Percentiles rank a stretch among this genome's conserved stretches.
phyloP scores from a whole-genome alignment of 108 stramenopile species.

The Fistulifera solaris region DNA sequence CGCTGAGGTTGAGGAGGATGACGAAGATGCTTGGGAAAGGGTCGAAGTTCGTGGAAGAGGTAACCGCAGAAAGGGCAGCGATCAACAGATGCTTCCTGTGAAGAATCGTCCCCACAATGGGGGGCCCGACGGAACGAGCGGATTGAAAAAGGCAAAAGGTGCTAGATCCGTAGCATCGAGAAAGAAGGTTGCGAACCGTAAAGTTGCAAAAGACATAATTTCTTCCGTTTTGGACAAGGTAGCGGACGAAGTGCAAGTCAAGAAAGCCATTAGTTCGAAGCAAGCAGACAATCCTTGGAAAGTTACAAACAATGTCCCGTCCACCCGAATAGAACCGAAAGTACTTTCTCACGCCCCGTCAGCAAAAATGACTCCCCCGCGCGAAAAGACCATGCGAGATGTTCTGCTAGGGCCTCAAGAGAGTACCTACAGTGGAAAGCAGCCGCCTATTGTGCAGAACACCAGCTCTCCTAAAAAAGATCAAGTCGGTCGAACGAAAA shows the following conservation, averaged over 20 bases:
- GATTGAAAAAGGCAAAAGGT: conserved; percentile 27
- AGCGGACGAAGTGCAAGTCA: conserved; percentile 31
- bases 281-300: conserved; percentile 5
- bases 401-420: conserved; percentile 16
- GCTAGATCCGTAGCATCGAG: conserved; percentile 14
- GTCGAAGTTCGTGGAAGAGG: conserved; percentile 3
- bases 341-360: background rate
- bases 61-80: background rate
- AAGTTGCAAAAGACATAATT: conserved; percentile 49
- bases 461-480: no score
- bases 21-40: conserved; percentile 8
- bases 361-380: background rate
- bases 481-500: no score
- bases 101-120: no score
- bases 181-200: conserved; percentile 21
- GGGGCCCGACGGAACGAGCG: background rate
- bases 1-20: background rate
- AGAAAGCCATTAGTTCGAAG: background rate
- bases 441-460: background rate
- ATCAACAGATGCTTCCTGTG: no score
- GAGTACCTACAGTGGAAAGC: background rate
- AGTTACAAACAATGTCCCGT: conserved; percentile 4
- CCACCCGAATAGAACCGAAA: conserved; percentile 4
- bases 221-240: conserved; percentile 47
- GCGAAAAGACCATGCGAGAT: conserved; percentile 14